Percentiles rank a stretch among this genome's conserved stretches.
phyloP scores from a whole-genome alignment of 768 basidiomycete genomes.

The Suillus spraguei region DNA sequence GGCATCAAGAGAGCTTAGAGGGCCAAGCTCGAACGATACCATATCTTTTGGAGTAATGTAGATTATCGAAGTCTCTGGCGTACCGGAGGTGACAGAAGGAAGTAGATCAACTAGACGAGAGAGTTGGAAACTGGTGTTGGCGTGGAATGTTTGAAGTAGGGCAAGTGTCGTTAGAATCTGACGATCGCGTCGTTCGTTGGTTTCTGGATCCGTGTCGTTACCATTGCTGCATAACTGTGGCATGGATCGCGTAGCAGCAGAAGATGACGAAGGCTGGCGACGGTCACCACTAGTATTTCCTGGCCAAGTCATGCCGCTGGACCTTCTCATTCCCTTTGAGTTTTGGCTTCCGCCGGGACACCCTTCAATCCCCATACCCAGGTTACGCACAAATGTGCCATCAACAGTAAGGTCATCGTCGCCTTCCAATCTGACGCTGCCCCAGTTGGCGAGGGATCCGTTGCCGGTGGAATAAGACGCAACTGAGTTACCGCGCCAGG shows the following conservation, averaged over 20 bases:
- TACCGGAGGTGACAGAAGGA: slow-evolving; percentile 13
- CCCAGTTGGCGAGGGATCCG: slow-evolving; percentile 53
- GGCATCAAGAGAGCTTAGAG: slow-evolving; percentile 71
- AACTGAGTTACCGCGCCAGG: slow-evolving; percentile 53
- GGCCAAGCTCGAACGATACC: slow-evolving; percentile 69
- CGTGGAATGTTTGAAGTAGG: slow-evolving; percentile 68
- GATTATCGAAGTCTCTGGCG: slow-evolving; percentile 30
- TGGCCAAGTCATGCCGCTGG: slow-evolving; percentile 55
- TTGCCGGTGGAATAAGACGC: slow-evolving; percentile 51
- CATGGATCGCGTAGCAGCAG: slow-evolving; percentile 21
- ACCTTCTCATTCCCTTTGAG: slow-evolving; percentile 42
- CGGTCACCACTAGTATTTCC: slow-evolving; percentile 32
- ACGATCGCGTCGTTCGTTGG: slow-evolving; percentile 35
- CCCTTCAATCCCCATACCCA: slow-evolving; percentile 77
- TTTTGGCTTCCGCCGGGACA: slow-evolving; percentile 41
- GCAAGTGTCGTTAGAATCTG: slow-evolving; percentile 52
- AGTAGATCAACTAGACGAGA: slow-evolving; percentile 41
- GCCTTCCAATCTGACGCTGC: slow-evolving; percentile 61
- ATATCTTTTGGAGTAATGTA: slow-evolving; percentile 66
- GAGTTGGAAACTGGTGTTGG: slow-evolving; percentile 61
- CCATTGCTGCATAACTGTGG: slow-evolving; percentile 32
- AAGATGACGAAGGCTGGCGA: slow-evolving; percentile 36
- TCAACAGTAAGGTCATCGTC: slow-evolving; percentile 58
- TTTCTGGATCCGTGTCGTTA: slow-evolving; percentile 16
- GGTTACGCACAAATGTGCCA: slow-evolving; percentile 49